Base-by-base conservation (phyloP, 306 rosid genomes). In the Prosopis cineraria region DNA sequence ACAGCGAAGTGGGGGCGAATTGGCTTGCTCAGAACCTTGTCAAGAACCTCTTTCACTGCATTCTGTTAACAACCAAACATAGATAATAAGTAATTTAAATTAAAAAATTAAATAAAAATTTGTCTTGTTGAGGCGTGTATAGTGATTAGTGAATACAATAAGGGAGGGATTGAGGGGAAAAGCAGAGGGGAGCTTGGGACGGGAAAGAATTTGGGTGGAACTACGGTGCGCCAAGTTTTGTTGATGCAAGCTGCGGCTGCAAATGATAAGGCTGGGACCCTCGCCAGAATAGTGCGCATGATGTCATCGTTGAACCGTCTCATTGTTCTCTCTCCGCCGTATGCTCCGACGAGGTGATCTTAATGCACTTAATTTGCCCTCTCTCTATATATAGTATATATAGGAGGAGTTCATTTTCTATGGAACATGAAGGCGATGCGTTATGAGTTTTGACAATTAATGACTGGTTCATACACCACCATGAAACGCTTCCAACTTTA, bases 1-100 rank as follows among this genome's bases (percentile, higher is more conserved):
- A 85, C 33, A 11, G 74, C 79, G 14, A 87, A 89, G 48, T 87
- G 77, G 3, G 93, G 91, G 13, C 89, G 85, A 53, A 87, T 87
- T 9, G 93, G 89, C 70, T 81, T 67, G 11, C 81, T 41, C 0
- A 89, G 78, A 71, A 87, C 88, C 71, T 83, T 83, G 8, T 79
- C 78, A 10, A 87, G 22, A 29, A 85, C 88, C 85, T 87, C 89
- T 6, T 17, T 40, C 77, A 84, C 82, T 33, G 89, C 93, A 52
- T n/a, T 47, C 89, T 88, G 62, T 39, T 39, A 66, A 4, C 40
- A 24, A 24, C 63, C 31, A 24, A 25, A n/a, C 11, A 50, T 7
- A 50, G 58, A n/a, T 50, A 3, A n/a, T 5, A 19, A 48, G 10
- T 48, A n/a, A 19, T 48, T 48, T 17, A 50, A 4, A 45, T 14